Evolutionary conservation across 306 rosid species (phyloP), one percentile per base, ranked within the genome.

Genomic region (Benincasa hispida): DNA sequence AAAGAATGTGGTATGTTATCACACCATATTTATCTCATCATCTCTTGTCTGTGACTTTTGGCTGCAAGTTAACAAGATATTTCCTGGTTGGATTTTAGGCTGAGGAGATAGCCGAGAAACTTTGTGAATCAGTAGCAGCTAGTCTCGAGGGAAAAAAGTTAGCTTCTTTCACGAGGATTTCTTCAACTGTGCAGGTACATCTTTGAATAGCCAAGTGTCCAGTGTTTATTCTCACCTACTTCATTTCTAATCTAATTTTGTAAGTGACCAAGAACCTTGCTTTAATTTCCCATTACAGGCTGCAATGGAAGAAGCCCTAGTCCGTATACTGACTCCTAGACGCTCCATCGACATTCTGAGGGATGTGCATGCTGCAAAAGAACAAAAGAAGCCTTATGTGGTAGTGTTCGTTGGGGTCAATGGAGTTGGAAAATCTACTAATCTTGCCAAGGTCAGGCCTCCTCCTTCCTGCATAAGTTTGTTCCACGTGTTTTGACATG

Each of bases 381-480:
- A 93, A 85, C 98, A 93, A 79, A 81, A 93, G 81, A 93, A 91
- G 80, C 98, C 98, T 6, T 93, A 91, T 77, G 97, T 93, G 61
- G 98, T 91, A 58, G 98, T 93, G 67, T 93, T 93, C 85, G 97
- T 93, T 79, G 98, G 98, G 53, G 98, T 93, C 68, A 93, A 93
- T 47, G 98, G 98, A 80, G 98, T 93, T 80, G 98, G 98, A 74
- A 93, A 93, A 87, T 93, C 98, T 76, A 93, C 98, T 69, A 93
- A 93, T 87, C 87, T 93, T 47, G 98, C 98, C 53, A 93, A 93
- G 98, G 98, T 91, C 77, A 63, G 50, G 81, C 74, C 55, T 34
- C 66, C 83, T 47, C 17, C 13, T 27, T 72, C 5, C 76, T 72
- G 45, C 18, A 9, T 18, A 28, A 27, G 9, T 50, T 14, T 6